Evolutionary conservation across 1,284 basidiomycete genomes (phyloP).

Genomic region (Melanopsichium pennsylvanicum): DNA sequence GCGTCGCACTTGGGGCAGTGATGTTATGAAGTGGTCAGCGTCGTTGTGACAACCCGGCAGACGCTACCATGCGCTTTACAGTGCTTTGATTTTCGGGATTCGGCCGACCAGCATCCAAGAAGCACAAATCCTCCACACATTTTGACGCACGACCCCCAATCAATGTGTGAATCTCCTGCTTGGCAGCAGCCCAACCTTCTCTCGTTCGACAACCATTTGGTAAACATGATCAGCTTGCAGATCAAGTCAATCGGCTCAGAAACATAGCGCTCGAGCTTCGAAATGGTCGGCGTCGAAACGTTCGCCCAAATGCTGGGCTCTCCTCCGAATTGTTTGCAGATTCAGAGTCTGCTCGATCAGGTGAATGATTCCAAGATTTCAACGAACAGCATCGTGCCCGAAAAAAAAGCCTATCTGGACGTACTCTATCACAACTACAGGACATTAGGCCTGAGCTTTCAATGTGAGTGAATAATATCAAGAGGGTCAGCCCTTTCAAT

Average conservation of each 20-base stretch:
- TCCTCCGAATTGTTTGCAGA: background rate
- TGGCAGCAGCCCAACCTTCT: background rate
- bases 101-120: background rate
- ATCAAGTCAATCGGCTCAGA: background rate
- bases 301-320: constrained; percentile 5
- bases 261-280: background rate
- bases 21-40: background rate
- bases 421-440: constrained; percentile 34
- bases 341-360: constrained; percentile 9
- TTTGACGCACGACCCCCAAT: background rate
- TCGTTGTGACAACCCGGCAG: background rate
- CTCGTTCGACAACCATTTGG: background rate
- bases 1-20: background rate
- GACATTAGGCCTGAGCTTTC: constrained; percentile 26
- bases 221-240: background rate
- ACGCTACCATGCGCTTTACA: background rate
- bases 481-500: too few relatives aligned
- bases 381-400: background rate
- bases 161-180: background rate
- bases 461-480: constrained; percentile 28
- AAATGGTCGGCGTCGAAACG: constrained; percentile 6
- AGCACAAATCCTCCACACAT: constrained; percentile 13
- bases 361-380: background rate
- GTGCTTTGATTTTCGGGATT: constrained; percentile 3
- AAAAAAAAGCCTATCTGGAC: constrained; percentile 28